Conservation (phyloP, 805 yeast genomes). For the Torulaspora microellipsoides region DNA sequence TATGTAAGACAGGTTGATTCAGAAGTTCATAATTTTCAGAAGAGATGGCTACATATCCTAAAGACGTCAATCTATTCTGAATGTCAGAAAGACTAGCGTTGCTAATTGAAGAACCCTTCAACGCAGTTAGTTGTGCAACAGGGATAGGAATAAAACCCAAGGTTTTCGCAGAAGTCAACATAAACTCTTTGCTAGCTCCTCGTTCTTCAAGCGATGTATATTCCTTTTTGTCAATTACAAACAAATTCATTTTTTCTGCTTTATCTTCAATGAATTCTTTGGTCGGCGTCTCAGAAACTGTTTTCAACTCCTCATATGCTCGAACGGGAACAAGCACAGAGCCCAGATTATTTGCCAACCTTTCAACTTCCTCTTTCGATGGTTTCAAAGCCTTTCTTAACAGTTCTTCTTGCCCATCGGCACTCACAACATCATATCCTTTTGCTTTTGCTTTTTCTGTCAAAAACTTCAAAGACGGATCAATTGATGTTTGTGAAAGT, state of each 20-base stretch:
- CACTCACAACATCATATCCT: slow-evolving; percentile 22
- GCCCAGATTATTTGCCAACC: slow-evolving; percentile 5
- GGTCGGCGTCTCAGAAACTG: slow-evolving; percentile 23
- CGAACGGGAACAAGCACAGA: neutral
- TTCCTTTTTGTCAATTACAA: slow-evolving; percentile 15
- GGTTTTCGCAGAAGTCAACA: slow-evolving; percentile 11
- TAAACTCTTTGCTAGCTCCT: slow-evolving; percentile 6
- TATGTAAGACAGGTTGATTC: slow-evolving; percentile 7
- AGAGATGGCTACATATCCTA: slow-evolving; percentile 15
- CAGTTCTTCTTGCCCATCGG: slow-evolving; percentile 14
- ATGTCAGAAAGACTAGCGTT: slow-evolving; percentile 10
- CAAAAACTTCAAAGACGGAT: slow-evolving; percentile 25
- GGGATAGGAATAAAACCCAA: slow-evolving; percentile 19
- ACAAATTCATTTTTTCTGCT: slow-evolving; percentile 17
- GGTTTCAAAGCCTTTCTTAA: slow-evolving; percentile 13
- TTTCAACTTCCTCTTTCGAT: slow-evolving; percentile 9
- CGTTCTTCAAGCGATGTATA: slow-evolving; percentile 10
- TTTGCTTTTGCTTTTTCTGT: slow-evolving; percentile 25
- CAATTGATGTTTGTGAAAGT: neutral
- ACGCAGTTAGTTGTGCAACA: slow-evolving; percentile 8
- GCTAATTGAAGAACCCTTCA: slow-evolving; percentile 6
- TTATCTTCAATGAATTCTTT: slow-evolving; percentile 15
- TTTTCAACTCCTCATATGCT: slow-evolving; percentile 25
- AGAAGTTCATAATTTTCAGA: slow-evolving; percentile 6
- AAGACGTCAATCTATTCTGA: slow-evolving; percentile 6